Base-by-base conservation (phyloP, 495 filamentous ascomycete species). In the Choiromyces venosus region DNA sequence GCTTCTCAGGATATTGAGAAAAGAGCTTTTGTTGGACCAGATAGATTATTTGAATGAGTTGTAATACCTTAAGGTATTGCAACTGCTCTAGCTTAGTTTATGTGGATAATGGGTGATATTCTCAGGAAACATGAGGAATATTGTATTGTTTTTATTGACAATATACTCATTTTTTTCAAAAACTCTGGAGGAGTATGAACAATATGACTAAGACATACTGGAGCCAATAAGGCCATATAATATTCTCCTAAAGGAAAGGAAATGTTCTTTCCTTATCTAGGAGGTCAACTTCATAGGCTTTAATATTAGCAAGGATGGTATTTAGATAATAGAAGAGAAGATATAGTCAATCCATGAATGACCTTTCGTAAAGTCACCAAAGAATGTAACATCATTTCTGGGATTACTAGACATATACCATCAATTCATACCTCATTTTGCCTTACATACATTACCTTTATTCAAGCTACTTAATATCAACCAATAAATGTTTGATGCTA, bases 261-360 rank as follows among this genome's bases (percentile, higher is more conserved):
- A 85, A 70, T 83, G 73, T 66, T 65, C 80, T 66, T 84, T 84
- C 70, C 72, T 75, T 78, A 70, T 69, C 29, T 75, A 68, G 44
- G 72, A 81, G 73, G 73, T 83, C 29, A 65, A 73, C 1, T 83
- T 82, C 56, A 73, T 84, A 67, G 69, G 77, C 65, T 81, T 79
- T 73, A 78, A 81, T 65, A 76, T 82, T 5, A 29, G 25, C 5
- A 0, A 46, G 38, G 39, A 46, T 52, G 68, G 68, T 3, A 16
- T 70, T 7, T 1, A 70, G 12, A 70, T 44, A 16, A 44, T 25
- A 44, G 37, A 42, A 25, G 38, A 25, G 18, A 70, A 70, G 42
- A 37, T 70, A 5, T 10, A 25, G 38, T 35, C 68, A 7, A 37
- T 52, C 9, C 8, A 29, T 9, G 40, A 70, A 9, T 70, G 68